Percentiles rank a stretch among this genome's conserved stretches.
Evolutionary conservation across 495 filamentous ascomycete genomes (phyloP).

Genomic region (Saxophila tyrrhenica): DNA sequence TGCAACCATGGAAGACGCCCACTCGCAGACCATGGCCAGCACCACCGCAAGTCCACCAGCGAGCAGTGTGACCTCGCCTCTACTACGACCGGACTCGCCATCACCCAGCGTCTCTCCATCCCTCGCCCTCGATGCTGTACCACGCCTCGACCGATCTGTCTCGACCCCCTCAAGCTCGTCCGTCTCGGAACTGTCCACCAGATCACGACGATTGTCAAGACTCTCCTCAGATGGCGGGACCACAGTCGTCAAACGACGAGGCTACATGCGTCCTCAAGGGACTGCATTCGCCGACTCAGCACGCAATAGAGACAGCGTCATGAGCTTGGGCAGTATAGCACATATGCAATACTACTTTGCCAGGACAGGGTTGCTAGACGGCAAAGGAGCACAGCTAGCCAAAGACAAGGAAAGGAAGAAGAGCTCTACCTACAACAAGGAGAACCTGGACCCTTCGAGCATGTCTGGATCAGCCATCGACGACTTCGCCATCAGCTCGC

Average conservation of each 20-base stretch:
- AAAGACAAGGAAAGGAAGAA: slow-evolving; percentile 49
- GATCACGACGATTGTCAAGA: slow-evolving; percentile 30
- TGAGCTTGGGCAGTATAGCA: slow-evolving; percentile 91
- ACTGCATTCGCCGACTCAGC: slow-evolving; percentile 88
- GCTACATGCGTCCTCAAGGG: slow-evolving; percentile 82
- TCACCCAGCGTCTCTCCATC: slow-evolving; percentile 57
- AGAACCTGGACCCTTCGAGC: slow-evolving; percentile 14
- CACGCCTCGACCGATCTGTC: slow-evolving; percentile 57
- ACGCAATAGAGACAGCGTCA: slow-evolving; percentile 77
- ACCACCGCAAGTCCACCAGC: neutral
- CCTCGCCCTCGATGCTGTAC: slow-evolving; percentile 51
- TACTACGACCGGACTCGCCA: slow-evolving; percentile 36
- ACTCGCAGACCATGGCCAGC: neutral
- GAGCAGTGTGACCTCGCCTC: slow-evolving; percentile 5
- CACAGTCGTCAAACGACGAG: slow-evolving; percentile 48
- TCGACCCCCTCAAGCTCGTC: slow-evolving; percentile 66
- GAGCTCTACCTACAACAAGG: slow-evolving; percentile 7
- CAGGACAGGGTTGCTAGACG: slow-evolving; percentile 81
- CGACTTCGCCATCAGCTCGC: slow-evolving; percentile 4
- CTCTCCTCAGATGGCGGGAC: slow-evolving; percentile 42
- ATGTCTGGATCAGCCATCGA: neutral
- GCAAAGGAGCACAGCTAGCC: slow-evolving; percentile 76
- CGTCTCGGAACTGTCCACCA: slow-evolving; percentile 45
- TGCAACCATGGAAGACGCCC: neutral
- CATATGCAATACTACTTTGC: slow-evolving; percentile 98